Conservation (phyloP, 306 rosid genomes). For the Bauhinia variegata region DNA sequence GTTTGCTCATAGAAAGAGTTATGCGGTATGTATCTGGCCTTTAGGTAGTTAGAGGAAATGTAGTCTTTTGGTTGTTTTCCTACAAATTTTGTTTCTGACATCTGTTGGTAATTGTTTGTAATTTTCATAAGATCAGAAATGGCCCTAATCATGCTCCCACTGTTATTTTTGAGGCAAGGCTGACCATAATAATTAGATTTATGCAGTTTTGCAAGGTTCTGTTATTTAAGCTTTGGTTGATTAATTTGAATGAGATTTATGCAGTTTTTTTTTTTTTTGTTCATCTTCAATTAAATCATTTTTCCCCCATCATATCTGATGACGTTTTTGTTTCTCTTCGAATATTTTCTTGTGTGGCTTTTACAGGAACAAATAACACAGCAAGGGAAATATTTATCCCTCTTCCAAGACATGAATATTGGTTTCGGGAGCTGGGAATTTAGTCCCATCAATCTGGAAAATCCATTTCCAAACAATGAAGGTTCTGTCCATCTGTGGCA, state of each 20-base stretch:
- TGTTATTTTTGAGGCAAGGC: background rate
- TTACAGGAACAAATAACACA: constrained; percentile 59
- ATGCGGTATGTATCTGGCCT: constrained; percentile 35
- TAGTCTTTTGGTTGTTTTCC: constrained; percentile 11
- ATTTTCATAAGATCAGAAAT: constrained; percentile 27
- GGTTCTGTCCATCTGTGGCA: constrained; percentile 88
- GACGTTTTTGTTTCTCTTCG: no score
- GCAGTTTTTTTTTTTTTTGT: no score
- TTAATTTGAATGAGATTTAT: no score
- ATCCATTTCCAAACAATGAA: constrained; percentile 73
- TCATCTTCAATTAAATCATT: no score
- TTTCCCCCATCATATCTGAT: no score
- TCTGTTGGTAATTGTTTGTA: constrained; percentile 18
- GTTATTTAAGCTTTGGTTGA: constrained; percentile 9
- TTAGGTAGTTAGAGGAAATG: constrained; percentile 17
- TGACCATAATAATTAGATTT: background rate
- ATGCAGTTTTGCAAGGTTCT: background rate
- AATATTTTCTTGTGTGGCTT: constrained; percentile 34
- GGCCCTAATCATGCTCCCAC: background rate
- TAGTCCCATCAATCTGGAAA: constrained; percentile 70
- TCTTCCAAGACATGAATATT: constrained; percentile 64
- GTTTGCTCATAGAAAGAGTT: constrained; percentile 1
- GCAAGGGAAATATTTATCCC: constrained; percentile 68
- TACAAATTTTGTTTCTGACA: constrained; percentile 10
- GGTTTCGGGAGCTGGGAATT: constrained; percentile 87